Percentiles rank a stretch among this genome's conserved stretches.
Conservation (phyloP, 192 early-diverging fungal genomes). For the Gonapodya sp. region DNA sequence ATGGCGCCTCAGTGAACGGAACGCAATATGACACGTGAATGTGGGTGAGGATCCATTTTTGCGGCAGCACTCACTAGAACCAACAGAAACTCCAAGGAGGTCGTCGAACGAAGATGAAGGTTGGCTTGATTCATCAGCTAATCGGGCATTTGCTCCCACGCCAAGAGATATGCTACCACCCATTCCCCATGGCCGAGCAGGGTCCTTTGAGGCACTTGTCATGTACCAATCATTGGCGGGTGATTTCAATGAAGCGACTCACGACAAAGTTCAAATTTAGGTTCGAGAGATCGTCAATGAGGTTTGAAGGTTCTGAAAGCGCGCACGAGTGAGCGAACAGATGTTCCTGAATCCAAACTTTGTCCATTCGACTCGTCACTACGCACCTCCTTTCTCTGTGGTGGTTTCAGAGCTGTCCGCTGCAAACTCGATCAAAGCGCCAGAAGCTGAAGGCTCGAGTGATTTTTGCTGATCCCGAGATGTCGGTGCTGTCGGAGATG, state of each 20-base stretch:
- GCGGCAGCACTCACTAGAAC: not conserved
- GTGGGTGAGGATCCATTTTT: no score
- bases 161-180: not conserved
- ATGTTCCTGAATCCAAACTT: no score
- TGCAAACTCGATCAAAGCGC: not conserved
- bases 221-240: not conserved
- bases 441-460: not conserved
- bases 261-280: not conserved
- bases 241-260: not conserved
- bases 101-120: not conserved
- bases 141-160: not conserved
- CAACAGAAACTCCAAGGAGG: not conserved
- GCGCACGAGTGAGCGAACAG: no score
- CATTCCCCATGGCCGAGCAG: not conserved
- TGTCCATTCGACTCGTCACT: not conserved
- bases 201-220: not conserved
- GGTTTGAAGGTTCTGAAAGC: not conserved
- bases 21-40: no score
- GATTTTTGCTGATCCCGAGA: not conserved
- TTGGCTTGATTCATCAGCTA: not conserved
- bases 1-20: no score
- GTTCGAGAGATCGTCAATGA: not conserved
- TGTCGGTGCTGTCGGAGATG: not conserved
- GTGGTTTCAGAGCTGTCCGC: not conserved
- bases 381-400: not conserved